Conservation (phyloP, 768 basidiomycete species). For the Kwoniella heveanensis region DNA sequence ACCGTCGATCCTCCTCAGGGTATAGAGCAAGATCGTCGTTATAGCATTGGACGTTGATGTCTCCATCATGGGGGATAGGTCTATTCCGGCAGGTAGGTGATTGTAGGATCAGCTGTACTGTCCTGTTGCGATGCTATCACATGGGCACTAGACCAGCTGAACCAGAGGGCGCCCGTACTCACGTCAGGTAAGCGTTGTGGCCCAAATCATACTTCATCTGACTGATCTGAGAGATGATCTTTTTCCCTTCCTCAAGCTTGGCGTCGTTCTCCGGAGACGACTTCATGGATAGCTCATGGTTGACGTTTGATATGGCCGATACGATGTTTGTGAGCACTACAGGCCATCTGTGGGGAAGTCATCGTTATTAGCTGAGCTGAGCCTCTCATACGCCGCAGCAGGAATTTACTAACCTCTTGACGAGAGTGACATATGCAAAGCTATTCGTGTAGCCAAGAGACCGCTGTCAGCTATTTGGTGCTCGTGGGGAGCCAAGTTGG, state of each 20-base stretch:
- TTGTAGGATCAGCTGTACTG: too few relatives aligned
- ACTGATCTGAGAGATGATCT: slow-evolving; percentile 71
- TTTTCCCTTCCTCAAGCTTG: slow-evolving; percentile 71
- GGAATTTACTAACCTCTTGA: slow-evolving; percentile 42
- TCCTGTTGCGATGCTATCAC: too few relatives aligned
- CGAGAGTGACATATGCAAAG: slow-evolving; percentile 43
- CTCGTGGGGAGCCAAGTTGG: too few relatives aligned
- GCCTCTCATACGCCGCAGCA: too few relatives aligned
- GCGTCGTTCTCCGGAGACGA: slow-evolving; percentile 45
- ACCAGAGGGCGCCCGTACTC: slow-evolving; percentile 18
- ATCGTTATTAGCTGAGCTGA: too few relatives aligned
- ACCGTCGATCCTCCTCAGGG: slow-evolving; percentile 61
- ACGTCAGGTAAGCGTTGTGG: slow-evolving; percentile 71
- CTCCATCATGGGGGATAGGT: slow-evolving; percentile 73
- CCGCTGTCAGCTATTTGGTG: too few relatives aligned
- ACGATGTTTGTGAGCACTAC: slow-evolving; percentile 79
- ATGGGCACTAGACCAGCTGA: too few relatives aligned
- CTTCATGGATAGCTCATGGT: slow-evolving; percentile 58
- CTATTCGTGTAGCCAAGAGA: slow-evolving; percentile 13
- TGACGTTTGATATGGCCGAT: slow-evolving; percentile 70
- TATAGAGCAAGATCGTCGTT: slow-evolving; percentile 69
- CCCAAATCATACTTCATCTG: slow-evolving; percentile 88
- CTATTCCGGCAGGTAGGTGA: slow-evolving; percentile 59
- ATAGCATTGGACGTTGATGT: slow-evolving; percentile 69
- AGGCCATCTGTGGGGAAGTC: slow-evolving; percentile 71